Evolutionary conservation across 768 basidiomycete genomes (phyloP).

Genomic region (Boletus pseudopeckii): DNA sequence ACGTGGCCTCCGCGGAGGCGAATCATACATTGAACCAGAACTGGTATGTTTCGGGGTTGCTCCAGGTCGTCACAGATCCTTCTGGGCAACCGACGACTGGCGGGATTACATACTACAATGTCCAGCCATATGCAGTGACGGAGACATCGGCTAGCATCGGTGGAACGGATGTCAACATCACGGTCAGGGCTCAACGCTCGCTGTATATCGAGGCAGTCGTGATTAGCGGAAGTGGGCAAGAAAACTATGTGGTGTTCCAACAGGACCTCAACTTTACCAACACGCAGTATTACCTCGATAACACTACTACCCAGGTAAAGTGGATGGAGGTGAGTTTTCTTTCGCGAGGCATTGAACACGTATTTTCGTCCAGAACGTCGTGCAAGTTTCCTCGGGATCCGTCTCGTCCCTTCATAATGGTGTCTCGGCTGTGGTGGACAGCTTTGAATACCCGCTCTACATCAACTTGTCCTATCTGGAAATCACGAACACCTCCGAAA

Average conservation of each 20-base stretch:
- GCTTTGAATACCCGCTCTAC: constrained; percentile 51
- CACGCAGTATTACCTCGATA: constrained; percentile 55
- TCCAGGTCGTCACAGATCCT: constrained; percentile 67
- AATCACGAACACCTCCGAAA: constrained; percentile 26
- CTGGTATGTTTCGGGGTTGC: constrained; percentile 70
- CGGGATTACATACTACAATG: constrained; percentile 56
- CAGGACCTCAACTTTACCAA: constrained; percentile 63
- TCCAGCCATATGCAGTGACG: constrained; percentile 52
- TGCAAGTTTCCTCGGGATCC: constrained; percentile 48
- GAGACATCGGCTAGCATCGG: constrained; percentile 43
- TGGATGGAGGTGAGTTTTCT: background rate
- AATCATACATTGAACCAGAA: constrained; percentile 67
- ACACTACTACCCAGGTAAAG: constrained; percentile 41
- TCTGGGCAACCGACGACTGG: constrained; percentile 67
- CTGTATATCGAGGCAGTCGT: constrained; percentile 62
- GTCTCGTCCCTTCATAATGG: constrained; percentile 50
- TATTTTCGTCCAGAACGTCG: constrained; percentile 39
- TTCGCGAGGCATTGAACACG: background rate
- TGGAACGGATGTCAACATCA: constrained; percentile 52
- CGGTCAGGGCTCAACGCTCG: constrained; percentile 54
- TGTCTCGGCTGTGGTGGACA: constrained; percentile 41
- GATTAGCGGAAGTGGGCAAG: constrained; percentile 56
- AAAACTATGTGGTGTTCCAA: constrained; percentile 53
- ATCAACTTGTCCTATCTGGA: constrained; percentile 38
- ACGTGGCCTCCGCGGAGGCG: constrained; percentile 67